Conservation (phyloP, 2,329 filamentous ascomycete genomes). For the Epichloe gansuensis region DNA sequence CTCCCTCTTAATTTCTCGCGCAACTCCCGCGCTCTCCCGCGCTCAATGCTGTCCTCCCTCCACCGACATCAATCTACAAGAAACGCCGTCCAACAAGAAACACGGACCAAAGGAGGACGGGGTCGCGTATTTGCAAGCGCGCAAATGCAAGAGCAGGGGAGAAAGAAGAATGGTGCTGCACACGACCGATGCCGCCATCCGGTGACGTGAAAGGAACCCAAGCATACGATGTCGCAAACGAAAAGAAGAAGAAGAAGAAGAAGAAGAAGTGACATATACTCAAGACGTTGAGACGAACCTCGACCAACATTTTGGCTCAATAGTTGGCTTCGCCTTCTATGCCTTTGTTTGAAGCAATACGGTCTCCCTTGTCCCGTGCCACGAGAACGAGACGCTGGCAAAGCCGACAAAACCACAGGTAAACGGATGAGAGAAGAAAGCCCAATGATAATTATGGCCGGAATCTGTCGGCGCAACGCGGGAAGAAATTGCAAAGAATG, state of each 20-base stretch:
- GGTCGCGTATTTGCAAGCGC: background rate
- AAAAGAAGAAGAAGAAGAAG: background rate
- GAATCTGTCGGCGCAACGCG: background rate
- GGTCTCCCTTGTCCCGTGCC: slow-evolving; percentile 8
- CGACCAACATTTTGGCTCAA: slow-evolving; percentile 21
- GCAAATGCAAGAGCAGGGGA: slow-evolving; percentile 1
- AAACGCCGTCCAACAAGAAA: background rate
- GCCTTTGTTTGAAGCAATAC: slow-evolving; percentile 4
- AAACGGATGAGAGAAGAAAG: background rate
- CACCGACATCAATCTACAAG: background rate
- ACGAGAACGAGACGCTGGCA: background rate
- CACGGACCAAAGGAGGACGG: background rate
- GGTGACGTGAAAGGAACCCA: background rate
- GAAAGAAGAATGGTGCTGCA: background rate
- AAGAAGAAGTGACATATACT: background rate
- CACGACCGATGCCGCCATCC: slow-evolving; percentile 3
- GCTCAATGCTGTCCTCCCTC: background rate
- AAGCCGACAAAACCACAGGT: background rate
- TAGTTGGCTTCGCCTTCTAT: slow-evolving; percentile 9
- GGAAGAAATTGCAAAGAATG: background rate
- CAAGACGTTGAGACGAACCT: slow-evolving; percentile 17
- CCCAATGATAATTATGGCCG: background rate
- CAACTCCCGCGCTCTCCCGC: background rate
- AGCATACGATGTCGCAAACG: background rate
- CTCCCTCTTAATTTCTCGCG: background rate